Evolutionary conservation across 164 flowering plant species (phyloP).

Genomic region (Hamamelis virginiana): DNA sequence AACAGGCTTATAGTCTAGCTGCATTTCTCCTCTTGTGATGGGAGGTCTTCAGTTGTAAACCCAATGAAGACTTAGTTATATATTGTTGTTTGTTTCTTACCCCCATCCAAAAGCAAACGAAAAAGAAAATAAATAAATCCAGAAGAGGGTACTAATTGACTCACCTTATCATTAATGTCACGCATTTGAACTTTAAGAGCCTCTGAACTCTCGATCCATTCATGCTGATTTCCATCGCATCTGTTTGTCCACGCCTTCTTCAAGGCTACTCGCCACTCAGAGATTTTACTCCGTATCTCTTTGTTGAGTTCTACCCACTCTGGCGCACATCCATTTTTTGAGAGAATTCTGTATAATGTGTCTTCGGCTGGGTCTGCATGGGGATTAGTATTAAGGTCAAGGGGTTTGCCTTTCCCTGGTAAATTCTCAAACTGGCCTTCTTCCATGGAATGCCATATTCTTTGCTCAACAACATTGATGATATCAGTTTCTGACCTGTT

Average conservation of each 20-base stretch:
- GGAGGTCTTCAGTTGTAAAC: too few species aligned
- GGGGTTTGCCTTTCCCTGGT: slow-evolving; percentile 95
- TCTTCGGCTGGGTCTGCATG: slow-evolving; percentile 96
- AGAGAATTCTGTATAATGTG: slow-evolving; percentile 75
- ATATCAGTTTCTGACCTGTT: slow-evolving; percentile 90
- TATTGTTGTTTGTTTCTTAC: too few species aligned
- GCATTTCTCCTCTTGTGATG: too few species aligned
- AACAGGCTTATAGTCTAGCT: too few species aligned
- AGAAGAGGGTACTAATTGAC: not conserved
- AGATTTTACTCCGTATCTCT: slow-evolving; percentile 53
- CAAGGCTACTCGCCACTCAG: slow-evolving; percentile 64
- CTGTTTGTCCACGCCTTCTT: slow-evolving; percentile 58
- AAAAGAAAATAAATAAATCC: not conserved
- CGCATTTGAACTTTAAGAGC: slow-evolving; percentile 55
- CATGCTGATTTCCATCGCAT: slow-evolving; percentile 32
- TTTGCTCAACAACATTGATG: slow-evolving; percentile 78
- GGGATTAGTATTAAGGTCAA: slow-evolving; percentile 63
- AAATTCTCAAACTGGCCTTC: slow-evolving; percentile 93
- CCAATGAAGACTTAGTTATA: too few species aligned
- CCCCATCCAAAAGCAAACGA: not conserved
- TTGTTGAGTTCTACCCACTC: slow-evolving; percentile 97
- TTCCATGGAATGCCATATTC: slow-evolving; percentile 93
- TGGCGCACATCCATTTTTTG: slow-evolving; percentile 83
- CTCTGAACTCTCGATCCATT: slow-evolving; percentile 63
- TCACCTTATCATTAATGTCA: slow-evolving; percentile 72